A percentile compares a stretch with the other conserved stretches of the same genome.
Evolutionary conservation across 1,284 basidiomycete species (phyloP).

Genomic region (Trichosporon sp.): DNA sequence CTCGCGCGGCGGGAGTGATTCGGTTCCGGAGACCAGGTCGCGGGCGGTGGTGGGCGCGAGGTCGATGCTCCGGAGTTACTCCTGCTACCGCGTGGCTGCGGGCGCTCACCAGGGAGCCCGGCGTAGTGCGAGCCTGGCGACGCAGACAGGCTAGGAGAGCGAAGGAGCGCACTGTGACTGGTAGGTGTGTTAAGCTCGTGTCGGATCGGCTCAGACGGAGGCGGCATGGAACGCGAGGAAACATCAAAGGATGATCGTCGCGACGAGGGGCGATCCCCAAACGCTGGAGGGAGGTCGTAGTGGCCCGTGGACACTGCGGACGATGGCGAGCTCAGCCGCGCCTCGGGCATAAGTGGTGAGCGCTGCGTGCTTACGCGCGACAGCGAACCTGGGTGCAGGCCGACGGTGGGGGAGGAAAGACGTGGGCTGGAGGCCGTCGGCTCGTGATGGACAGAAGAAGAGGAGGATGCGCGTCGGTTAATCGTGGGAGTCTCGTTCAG

Average conservation of each 20-base stretch:
- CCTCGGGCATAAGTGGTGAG: slow-evolving; percentile 25
- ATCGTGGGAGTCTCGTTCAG: slow-evolving; percentile 36
- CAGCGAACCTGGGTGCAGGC: slow-evolving; percentile 23
- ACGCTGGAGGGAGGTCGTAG: slow-evolving; percentile 11
- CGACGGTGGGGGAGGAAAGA: slow-evolving; percentile 25
- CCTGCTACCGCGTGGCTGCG: neutral
- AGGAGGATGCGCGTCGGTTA: slow-evolving; percentile 22
- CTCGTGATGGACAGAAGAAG: slow-evolving; percentile 21
- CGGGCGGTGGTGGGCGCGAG: neutral
- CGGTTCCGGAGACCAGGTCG: slow-evolving; percentile 34
- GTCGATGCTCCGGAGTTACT: slow-evolving; percentile 9
- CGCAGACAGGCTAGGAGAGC: slow-evolving; percentile 48
- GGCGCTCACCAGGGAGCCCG: slow-evolving; percentile 27
- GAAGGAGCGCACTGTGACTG: slow-evolving; percentile 30
- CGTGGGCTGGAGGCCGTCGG: slow-evolving; percentile 17
- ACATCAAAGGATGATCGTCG: slow-evolving; percentile 29
- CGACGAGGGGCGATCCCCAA: slow-evolving; percentile 25
- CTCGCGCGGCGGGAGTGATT: slow-evolving; percentile 15
- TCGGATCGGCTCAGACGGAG: slow-evolving; percentile 37
- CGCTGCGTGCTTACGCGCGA: slow-evolving; percentile 17
- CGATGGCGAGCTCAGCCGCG: slow-evolving; percentile 9
- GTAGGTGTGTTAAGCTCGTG: slow-evolving; percentile 13
- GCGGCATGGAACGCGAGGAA: slow-evolving; percentile 40
- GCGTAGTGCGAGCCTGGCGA: slow-evolving; percentile 44
- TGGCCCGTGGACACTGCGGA: slow-evolving; percentile 12